These are phyloP conservation scores for Scopulariopsis brevicaulis DNA, from an alignment of 2,329 filamentous ascomycete species.

Conservation along the genomic window DNA sequence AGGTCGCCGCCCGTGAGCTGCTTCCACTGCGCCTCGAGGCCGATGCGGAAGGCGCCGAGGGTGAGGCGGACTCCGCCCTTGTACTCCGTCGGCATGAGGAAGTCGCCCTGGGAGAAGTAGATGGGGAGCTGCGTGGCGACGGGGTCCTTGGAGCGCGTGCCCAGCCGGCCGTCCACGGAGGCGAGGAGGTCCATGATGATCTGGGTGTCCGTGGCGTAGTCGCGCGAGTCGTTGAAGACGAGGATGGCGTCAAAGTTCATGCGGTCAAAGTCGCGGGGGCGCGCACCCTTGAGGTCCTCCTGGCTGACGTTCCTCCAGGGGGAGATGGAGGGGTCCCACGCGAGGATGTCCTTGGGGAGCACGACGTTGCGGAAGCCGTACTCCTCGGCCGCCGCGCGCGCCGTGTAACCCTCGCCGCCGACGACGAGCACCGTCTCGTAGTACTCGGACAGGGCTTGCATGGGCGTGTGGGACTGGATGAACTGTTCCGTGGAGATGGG, in stretches of 20 bases:
- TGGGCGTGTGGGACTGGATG: conserved; percentile 67
- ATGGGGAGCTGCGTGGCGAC: conserved; percentile 61
- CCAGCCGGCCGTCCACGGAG: conserved; percentile 64
- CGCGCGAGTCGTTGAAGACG: conserved; percentile 89
- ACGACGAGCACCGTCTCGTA: conserved; percentile 62
- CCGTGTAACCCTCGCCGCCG: conserved; percentile 59
- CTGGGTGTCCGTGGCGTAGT: conserved; percentile 88
- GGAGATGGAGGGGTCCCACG: conserved; percentile 64
- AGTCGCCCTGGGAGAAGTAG: conserved; percentile 83
- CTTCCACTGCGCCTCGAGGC: conserved; percentile 69
- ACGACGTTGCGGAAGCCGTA: conserved; percentile 74
- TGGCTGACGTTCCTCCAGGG: conserved; percentile 65
- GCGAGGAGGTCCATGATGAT: conserved; percentile 75
- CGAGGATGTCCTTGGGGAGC: conserved; percentile 75
- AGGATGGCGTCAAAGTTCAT: conserved; percentile 84
- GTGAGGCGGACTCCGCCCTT: conserved; percentile 77
- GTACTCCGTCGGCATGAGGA: conserved; percentile 80
- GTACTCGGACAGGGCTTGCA: conserved; percentile 38
- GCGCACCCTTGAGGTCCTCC: conserved; percentile 46
- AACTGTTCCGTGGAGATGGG: conserved; percentile 41
- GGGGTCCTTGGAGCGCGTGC: conserved; percentile 68
- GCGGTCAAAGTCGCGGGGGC: conserved; percentile 48
- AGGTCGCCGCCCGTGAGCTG: conserved; percentile 57
- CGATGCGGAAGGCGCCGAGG: conserved; percentile 81
- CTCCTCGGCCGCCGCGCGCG: conserved; percentile 11